Base-by-base conservation (phyloP, 108 stramenopile species). In the Stephanodiscus triporus region DNA sequence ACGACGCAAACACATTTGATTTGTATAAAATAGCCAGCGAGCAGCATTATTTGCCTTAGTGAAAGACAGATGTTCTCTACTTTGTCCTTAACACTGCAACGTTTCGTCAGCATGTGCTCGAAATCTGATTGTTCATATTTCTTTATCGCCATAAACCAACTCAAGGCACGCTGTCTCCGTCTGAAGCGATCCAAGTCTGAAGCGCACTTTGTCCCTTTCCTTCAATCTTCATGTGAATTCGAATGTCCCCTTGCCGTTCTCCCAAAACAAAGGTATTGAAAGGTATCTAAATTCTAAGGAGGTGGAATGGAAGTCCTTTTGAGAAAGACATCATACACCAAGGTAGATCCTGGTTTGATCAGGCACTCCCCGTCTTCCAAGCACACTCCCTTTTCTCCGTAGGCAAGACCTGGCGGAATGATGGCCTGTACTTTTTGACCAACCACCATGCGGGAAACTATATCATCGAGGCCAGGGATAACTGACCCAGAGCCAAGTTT, bases 361-460 rank as follows among this genome's bases (percentile, higher is more conserved):
- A 95, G 82, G 50, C 94, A 95, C 62, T 95, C 94, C 30, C 86
- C 90, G 36, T 84, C 79, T 19, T 92, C 90, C n/a, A 95, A 68
- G 61, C 94, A 95, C 26, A 95, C 80, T 59, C 94, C 94, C 67
- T 92, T 89, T 16, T 88, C 87, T 19, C 89, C 91, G 57, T 91
- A 95, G 0, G 90, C 91, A 27, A 89, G 64, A n/a, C 67, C 49
- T 2, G 94, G 86, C 17, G 94, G 94, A 70, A 95, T 91, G 48
- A 95, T 95, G n/a, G 87, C 89, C 57, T 95, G 94, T 0, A 91
- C 91, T 66, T 94, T 91, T 63, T 90, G 85, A 22, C 93, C 91
- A 17, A 94, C 93, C 20, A 73, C 84, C 91, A 94, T 90, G 11
- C 80, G 70, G 0, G 79, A 63, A 32, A 94, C 88, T 75, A 94